A percentile compares a stretch with the other conserved stretches of the same genome.
Evolutionary conservation across 2,329 filamentous ascomycete species (phyloP).

Genomic region (Cryphonectria japonica): DNA sequence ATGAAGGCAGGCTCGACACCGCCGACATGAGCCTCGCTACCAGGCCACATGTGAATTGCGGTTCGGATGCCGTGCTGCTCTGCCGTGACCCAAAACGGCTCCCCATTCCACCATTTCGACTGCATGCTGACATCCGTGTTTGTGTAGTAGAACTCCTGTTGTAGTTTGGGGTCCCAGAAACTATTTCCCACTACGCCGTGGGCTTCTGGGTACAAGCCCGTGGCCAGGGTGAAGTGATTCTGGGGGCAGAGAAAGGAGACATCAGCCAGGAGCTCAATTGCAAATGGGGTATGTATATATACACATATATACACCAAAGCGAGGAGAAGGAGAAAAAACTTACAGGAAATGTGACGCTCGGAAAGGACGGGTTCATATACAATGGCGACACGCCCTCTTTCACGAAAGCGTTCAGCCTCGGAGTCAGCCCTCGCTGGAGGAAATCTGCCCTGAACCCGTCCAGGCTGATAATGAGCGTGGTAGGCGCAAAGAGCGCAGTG

Average conservation of each 20-base stretch:
- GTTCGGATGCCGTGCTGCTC: constrained; percentile 78
- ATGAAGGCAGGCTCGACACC: constrained; percentile 77
- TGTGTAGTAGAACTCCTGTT: constrained; percentile 87
- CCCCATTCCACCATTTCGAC: constrained; percentile 91
- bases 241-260: background rate
- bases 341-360: constrained; percentile 87
- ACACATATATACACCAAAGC: no score
- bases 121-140: constrained; percentile 76
- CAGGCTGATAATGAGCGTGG: constrained; percentile 89
- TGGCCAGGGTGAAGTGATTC: constrained; percentile 92
- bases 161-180: constrained; percentile 82
- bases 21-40: constrained; percentile 84
- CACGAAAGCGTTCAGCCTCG: constrained; percentile 77
- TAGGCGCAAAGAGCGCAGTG: constrained; percentile 85
- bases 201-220: constrained; percentile 87
- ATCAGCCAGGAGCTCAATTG: background rate
- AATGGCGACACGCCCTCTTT: constrained; percentile 83
- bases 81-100: constrained; percentile 92
- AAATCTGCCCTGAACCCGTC: constrained; percentile 98
- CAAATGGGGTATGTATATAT: no score
- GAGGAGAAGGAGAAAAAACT: background rate
- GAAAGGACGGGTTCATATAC: constrained; percentile 94
- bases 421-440: constrained; percentile 80
- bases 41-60: constrained; percentile 98
- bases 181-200: constrained; percentile 93